Evolutionary conservation across 306 rosid genomes (phyloP), one percentile per base, ranked within the genome.

Genomic region (Oemleria cerasiformis): DNA sequence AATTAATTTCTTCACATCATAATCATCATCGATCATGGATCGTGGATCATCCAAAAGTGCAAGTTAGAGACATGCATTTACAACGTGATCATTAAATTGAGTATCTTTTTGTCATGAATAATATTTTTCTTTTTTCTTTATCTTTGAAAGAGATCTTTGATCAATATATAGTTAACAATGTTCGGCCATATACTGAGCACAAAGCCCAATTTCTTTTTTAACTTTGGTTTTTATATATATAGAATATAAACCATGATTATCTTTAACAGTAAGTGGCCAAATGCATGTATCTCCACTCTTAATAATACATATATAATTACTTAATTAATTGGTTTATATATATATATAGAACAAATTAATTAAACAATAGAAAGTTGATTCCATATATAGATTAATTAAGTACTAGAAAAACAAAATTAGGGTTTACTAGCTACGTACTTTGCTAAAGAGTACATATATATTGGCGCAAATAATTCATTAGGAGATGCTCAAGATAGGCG

Each of bases 281-380:
- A 47, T 64, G 67, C 66, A 70, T 76, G 58, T n/a, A 75, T 40
- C 15, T 69, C 42, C 43, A 59, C 2, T 25, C 54, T 49, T 49
- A 49, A 1, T 25, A 25, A 25, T 2, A 25, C 30, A 25, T 25
- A 15, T 3, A 16, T 5, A 49, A 5, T 15, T 49, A 49, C 4
- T 16, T 17, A 49, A 49, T 49, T 47, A 45, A 9, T 45, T 12
- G 50, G 17, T 45, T n/a, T n/a, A n/a, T n/a, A n/a, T n/a, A n/a
- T n/a, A n/a, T n/a, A n/a, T n/a, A n/a, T n/a, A n/a, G n/a, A n/a
- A n/a, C n/a, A n/a, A n/a, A n/a, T n/a, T n/a, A n/a, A n/a, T n/a
- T n/a, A n/a, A n/a, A n/a, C n/a, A n/a, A n/a, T n/a, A n/a, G n/a
- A n/a, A n/a, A n/a, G n/a, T n/a, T n/a, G n/a, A n/a, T n/a, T n/a